Conservation (phyloP, 495 filamentous ascomycete genomes). For the Podospora australis region DNA sequence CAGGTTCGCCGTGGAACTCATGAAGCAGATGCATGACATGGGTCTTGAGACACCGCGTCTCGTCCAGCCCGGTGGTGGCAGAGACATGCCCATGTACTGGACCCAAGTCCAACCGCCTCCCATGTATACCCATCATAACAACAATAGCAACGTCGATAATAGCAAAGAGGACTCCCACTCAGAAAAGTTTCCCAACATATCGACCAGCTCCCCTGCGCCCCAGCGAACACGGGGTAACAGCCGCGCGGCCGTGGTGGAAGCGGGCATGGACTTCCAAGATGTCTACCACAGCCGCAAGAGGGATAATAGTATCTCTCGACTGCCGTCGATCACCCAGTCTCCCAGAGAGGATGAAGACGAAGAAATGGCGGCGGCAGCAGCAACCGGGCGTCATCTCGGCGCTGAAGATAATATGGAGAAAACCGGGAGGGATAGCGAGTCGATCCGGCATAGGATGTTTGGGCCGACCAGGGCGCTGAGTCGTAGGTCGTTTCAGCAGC, state of each 20-base stretch:
- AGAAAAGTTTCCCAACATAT: neutral
- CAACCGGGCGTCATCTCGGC: neutral
- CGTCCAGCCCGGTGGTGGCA: conserved; percentile 59
- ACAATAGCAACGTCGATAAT: neutral
- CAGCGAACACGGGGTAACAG: conserved; percentile 14
- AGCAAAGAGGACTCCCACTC: neutral
- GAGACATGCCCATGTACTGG: conserved; percentile 45
- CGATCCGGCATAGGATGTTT: neutral
- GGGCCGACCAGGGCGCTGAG: neutral
- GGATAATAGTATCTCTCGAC: conserved; percentile 13
- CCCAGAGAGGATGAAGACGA: conserved; percentile 16
- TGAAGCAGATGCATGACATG: conserved; percentile 75
- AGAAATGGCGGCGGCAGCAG: neutral
- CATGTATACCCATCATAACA: neutral
- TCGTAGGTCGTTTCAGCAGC: too few species aligned
- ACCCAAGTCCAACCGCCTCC: conserved; percentile 30
- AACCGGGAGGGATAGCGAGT: conserved; percentile 13
- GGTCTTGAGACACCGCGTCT: conserved; percentile 83
- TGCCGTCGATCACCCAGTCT: conserved; percentile 20
- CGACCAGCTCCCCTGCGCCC: neutral
- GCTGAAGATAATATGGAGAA: conserved; percentile 12
- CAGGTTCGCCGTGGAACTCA: conserved; percentile 90
- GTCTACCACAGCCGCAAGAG: conserved; percentile 22
- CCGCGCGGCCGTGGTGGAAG: conserved; percentile 21
- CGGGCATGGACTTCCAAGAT: conserved; percentile 30